Percentiles rank a stretch among this genome's conserved stretches.
Conservation (phyloP, 2,329 filamentous ascomycete species). For the Colletotrichum magnum region DNA sequence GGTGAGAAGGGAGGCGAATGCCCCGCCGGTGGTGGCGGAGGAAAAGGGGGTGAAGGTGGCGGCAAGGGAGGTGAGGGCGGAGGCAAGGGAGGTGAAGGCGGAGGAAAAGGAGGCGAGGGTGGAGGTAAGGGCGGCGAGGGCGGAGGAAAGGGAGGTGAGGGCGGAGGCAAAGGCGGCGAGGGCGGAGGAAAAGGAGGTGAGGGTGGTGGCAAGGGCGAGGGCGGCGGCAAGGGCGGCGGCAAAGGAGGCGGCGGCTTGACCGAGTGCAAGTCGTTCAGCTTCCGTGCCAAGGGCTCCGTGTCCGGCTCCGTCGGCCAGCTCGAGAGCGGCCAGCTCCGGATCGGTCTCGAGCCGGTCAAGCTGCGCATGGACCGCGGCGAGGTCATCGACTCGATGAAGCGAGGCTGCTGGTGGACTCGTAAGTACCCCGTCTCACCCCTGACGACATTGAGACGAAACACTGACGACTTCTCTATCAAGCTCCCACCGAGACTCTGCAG, state of each 20-base stretch:
- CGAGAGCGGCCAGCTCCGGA: slow-evolving; percentile 72
- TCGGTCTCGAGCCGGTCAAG: slow-evolving; percentile 59
- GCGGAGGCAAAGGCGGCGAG: slow-evolving; percentile 4
- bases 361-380: slow-evolving; percentile 62
- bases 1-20: background rate
- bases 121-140: background rate
- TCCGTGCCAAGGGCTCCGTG: slow-evolving; percentile 63
- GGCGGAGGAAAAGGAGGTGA: slow-evolving; percentile 11
- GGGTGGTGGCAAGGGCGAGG: background rate
- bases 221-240: background rate
- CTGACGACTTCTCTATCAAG: slow-evolving; percentile 46
- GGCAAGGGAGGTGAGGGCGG: slow-evolving; percentile 1
- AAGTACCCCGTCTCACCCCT: slow-evolving; percentile 44
- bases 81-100: background rate
- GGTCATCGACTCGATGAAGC: slow-evolving; percentile 68
- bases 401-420: slow-evolving; percentile 76
- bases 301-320: slow-evolving; percentile 72
- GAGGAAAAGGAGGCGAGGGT: background rate
- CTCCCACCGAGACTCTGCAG: slow-evolving; percentile 71
- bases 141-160: background rate
- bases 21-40: background rate
- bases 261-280: slow-evolving; percentile 60
- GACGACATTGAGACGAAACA: too few species aligned
- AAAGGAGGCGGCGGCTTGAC: slow-evolving; percentile 6
- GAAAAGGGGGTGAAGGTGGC: background rate